Evolutionary conservation across 1,284 basidiomycete species (phyloP).

Genomic region (Hortiboletus rubellus): DNA sequence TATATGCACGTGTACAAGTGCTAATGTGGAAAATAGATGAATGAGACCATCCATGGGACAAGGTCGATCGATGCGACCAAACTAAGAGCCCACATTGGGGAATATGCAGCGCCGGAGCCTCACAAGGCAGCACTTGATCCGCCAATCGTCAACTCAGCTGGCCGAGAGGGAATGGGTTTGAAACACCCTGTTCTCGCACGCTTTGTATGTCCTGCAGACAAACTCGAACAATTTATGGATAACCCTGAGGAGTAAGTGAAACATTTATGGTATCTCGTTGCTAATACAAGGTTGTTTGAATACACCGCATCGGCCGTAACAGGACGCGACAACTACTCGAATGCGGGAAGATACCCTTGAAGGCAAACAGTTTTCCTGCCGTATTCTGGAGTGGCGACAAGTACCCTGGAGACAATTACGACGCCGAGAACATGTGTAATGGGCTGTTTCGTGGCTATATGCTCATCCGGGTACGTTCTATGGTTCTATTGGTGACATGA

Average conservation of each 20-base stretch:
- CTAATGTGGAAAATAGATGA: too few relatives aligned
- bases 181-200: neutral
- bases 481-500: neutral
- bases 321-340: neutral
- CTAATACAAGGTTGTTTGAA: too few relatives aligned
- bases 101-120: too few relatives aligned
- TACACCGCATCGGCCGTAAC: too few relatives aligned
- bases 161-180: neutral
- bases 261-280: too few relatives aligned
- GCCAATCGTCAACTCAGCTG: neutral
- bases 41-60: too few relatives aligned
- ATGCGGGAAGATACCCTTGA: neutral
- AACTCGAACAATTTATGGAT: neutral
- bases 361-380: neutral
- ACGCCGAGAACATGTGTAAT: neutral
- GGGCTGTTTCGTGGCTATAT: constrained; percentile 1
- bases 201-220: neutral
- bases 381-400: constrained; percentile 1
- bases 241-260: neutral
- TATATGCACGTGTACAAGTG: too few relatives aligned
- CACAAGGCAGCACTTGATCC: too few relatives aligned
- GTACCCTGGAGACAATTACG: neutral
- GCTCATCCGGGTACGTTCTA: neutral
- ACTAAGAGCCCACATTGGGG: too few relatives aligned
- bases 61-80: too few relatives aligned